phyloP scores from a whole-genome alignment of 805 yeast genomes.

The Saccharomycopsis synnaedendra region DNA sequence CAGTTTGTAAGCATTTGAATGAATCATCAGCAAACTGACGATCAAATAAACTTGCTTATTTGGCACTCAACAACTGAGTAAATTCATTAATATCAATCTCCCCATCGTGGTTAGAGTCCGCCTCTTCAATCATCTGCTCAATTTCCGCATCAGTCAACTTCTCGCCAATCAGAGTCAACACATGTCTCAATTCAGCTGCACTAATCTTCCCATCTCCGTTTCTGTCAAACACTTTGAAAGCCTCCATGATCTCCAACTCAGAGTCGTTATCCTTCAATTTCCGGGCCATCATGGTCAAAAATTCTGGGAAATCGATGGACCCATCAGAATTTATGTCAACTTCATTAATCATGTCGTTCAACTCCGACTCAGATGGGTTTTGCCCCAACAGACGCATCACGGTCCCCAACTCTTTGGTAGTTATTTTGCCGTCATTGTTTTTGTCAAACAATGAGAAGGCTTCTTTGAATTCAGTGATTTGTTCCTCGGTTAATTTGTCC shows the following conservation, averaged over 20 bases:
- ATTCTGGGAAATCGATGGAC: conserved; percentile 70
- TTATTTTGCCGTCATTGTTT: conserved; percentile 93
- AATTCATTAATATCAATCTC: conserved; percentile 96
- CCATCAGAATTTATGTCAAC: conserved; percentile 95
- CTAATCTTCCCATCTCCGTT: conserved; percentile 96
- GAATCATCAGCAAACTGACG: no score
- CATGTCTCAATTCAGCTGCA: conserved; percentile 94
- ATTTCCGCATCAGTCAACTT: conserved; percentile 94
- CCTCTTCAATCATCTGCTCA: conserved; percentile 93
- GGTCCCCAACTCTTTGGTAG: conserved; percentile 90
- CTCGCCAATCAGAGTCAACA: conserved; percentile 95
- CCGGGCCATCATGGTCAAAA: conserved; percentile 77
- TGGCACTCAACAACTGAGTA: conserved; percentile 75
- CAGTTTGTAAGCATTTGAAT: no score
- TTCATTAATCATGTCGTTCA: conserved; percentile 94
- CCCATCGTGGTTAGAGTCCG: conserved; percentile 91
- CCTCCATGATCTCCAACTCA: conserved; percentile 95
- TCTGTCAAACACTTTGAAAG: conserved; percentile 91
- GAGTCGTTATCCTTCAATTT: conserved; percentile 95
- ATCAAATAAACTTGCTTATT: conserved; percentile 26
- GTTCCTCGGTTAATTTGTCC: conserved; percentile 89
- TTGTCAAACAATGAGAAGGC: conserved; percentile 96
- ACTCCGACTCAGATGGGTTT: conserved; percentile 92
- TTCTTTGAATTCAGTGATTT: conserved; percentile 93
- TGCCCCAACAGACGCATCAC: conserved; percentile 99